Conservation (phyloP, 2,329 filamentous ascomycete genomes). For the Graphilbum fragrans region DNA sequence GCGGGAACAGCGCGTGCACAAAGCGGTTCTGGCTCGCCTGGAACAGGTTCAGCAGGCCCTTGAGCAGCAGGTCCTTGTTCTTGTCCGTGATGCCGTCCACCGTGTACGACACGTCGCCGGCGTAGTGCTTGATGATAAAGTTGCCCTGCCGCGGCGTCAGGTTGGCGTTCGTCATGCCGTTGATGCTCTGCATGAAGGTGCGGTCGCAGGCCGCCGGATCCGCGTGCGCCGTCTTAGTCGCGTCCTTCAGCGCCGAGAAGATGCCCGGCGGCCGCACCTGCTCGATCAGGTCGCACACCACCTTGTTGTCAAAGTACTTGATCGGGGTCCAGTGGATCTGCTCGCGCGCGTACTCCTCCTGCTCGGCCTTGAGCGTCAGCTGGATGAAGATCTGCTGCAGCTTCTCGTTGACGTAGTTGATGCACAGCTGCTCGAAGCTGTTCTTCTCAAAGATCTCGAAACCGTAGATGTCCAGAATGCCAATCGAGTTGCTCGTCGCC, state of each 20-base stretch:
- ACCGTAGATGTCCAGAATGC: slow-evolving; percentile 96
- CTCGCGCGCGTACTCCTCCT: slow-evolving; percentile 92
- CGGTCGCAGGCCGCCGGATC: slow-evolving; percentile 89
- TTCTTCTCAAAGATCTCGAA: slow-evolving; percentile 99
- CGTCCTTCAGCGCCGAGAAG: slow-evolving; percentile 93
- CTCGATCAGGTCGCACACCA: slow-evolving; percentile 95
- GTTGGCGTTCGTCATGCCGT: slow-evolving; percentile 82
- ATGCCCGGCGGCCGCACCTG: slow-evolving; percentile 81
- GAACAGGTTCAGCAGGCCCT: slow-evolving; percentile 83
- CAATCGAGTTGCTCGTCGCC: slow-evolving; percentile 69
- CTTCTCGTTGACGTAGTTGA: slow-evolving; percentile 99
- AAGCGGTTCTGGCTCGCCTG: slow-evolving; percentile 75
- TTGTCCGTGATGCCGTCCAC: slow-evolving; percentile 98
- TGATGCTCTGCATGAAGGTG: slow-evolving; percentile 88
- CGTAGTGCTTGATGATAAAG: slow-evolving; percentile 98
- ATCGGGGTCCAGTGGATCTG: slow-evolving; percentile 99
- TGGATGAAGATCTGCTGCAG: slow-evolving; percentile 99
- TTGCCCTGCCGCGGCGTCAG: slow-evolving; percentile 86
- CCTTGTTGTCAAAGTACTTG: slow-evolving; percentile 99
- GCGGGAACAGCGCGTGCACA: slow-evolving; percentile 77
- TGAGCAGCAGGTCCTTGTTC: slow-evolving; percentile 95
- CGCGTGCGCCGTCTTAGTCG: slow-evolving; percentile 94
- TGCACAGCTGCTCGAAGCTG: slow-evolving; percentile 96
- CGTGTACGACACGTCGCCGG: slow-evolving; percentile 88
- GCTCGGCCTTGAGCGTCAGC: slow-evolving; percentile 87